Conservation (phyloP, 805 yeast species). For the Torulaspora indica region DNA sequence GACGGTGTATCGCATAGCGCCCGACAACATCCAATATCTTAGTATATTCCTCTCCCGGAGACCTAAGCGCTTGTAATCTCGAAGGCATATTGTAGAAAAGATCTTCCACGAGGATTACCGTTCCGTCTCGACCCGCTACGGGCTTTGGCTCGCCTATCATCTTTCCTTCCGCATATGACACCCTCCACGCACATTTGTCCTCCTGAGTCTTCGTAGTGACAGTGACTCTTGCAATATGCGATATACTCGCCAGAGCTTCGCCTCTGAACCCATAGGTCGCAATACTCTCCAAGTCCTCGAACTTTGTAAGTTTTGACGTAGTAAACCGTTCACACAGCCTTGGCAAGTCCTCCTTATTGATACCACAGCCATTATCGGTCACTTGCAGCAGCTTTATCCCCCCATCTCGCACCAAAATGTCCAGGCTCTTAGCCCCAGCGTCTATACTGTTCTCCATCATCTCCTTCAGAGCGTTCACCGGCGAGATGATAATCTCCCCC, state of each 20-base stretch:
- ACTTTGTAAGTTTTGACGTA: constrained; percentile 72
- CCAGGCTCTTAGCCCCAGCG: constrained; percentile 70
- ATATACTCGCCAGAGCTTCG: constrained; percentile 91
- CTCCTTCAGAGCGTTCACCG: constrained; percentile 92
- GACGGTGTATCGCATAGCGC: constrained; percentile 72
- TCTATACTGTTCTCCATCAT: constrained; percentile 89
- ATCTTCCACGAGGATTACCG: constrained; percentile 81
- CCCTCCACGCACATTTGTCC: constrained; percentile 64
- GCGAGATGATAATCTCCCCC: constrained; percentile 91
- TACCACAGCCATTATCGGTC: constrained; percentile 86
- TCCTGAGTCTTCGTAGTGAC: constrained; percentile 67
- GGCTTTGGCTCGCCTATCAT: constrained; percentile 57
- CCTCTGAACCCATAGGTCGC: constrained; percentile 93
- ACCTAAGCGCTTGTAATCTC: constrained; percentile 59
- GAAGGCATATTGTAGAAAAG: constrained; percentile 85
- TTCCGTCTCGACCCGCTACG: constrained; percentile 82
- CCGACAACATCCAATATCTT: constrained; percentile 79
- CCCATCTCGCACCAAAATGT: constrained; percentile 82
- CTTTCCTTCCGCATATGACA: constrained; percentile 64
- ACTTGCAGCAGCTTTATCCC: constrained; percentile 83
- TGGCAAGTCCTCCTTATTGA: constrained; percentile 62
- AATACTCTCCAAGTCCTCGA: constrained; percentile 68
- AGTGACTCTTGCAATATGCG: constrained; percentile 78
- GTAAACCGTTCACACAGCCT: constrained; percentile 89
- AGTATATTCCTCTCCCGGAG: constrained; percentile 67